Base-by-base conservation (phyloP, 306 rosid genomes). In the Cicer judaicum region DNA sequence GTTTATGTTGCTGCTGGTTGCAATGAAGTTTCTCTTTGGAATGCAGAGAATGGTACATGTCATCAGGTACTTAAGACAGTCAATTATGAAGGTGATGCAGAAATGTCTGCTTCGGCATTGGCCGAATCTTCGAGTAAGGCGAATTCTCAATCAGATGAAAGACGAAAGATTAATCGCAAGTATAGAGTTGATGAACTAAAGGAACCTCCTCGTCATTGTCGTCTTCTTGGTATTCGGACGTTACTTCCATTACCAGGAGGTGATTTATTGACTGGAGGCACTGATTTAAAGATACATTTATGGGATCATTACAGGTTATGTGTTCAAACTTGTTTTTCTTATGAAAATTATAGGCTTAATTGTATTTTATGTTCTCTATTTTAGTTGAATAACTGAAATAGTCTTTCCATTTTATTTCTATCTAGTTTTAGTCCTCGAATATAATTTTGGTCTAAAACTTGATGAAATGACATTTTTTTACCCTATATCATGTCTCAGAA, bases 21-120 rank as follows among this genome's bases (percentile, higher is more conserved):
- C 83, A 90, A 87, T 77, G 97, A 94, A 87, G 96, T 94, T 81
- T 91, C 96, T 68, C 98, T 94, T 78, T 94, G 98, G 98, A 94
- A 94, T 87, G 97, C 96, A 56, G 98, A 94, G 82, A 92, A 88
- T 83, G 89, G 91, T 69, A 94, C 90, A 78, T 94, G 98, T 81
- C 97, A 91, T 86, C 97, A 91, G 98, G 98, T 93, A 81, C 56
- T 94, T 66, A 86, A 87, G 91, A 86, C 81, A 63, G 81, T 91
- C 69, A 92, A 83, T 73, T 83, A 83, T 80, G 97, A 94, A 55
- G 74, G 80, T 63, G 98, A 91, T 73, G 85, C 87, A 12, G 98
- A 90, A 86, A 86, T 85, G 80, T 81, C 92, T 68, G 97, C 88
- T 64, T 43, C 86, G 95, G 98, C 98, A 48, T 87, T 94, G 88